Evolutionary conservation across 2,329 filamentous ascomycete genomes (phyloP).

Genomic region (Eutypella sp.): DNA sequence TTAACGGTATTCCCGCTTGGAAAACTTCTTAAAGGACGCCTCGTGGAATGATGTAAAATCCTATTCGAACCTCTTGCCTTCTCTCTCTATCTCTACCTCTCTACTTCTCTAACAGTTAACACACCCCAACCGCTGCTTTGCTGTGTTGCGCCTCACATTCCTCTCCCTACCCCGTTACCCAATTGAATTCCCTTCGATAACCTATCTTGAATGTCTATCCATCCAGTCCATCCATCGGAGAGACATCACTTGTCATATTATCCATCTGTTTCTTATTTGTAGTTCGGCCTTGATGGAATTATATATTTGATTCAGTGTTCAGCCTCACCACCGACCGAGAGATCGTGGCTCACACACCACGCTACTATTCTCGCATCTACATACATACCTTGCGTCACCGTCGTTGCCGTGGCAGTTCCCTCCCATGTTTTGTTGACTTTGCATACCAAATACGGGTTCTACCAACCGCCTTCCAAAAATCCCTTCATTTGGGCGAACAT

Average conservation of each 20-base stretch:
- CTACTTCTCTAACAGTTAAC: constrained; percentile 8
- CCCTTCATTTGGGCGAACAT: constrained; percentile 12
- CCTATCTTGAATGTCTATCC: neutral
- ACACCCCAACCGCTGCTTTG: too few relatives aligned
- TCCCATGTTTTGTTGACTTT: constrained; percentile 27
- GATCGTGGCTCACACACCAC: constrained; percentile 20
- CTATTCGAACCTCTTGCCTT: constrained; percentile 1
- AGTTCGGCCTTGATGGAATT: neutral
- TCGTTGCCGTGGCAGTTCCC: constrained; percentile 26
- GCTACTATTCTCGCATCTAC: too few relatives aligned
- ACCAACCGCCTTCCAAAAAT: constrained; percentile 9
- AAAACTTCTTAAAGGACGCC: constrained; percentile 2
- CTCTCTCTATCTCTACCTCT: neutral
- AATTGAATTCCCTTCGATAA: neutral
- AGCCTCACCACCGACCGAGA: too few relatives aligned
- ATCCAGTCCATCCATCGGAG: too few relatives aligned
- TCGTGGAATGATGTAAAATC: constrained; percentile 19
- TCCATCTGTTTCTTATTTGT: neutral
- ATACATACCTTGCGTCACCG: constrained; percentile 12
- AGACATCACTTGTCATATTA: too few relatives aligned
- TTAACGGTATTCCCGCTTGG: neutral
- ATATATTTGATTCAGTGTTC: constrained; percentile 15
- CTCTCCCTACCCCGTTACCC: constrained; percentile 16
- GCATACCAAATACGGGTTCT: constrained; percentile 21
- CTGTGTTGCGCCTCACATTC: constrained; percentile 28